These are phyloP conservation scores for Erythrobasidium hasegawianum DNA, from an alignment of 1,284 basidiomycete species.

Conservation along the genomic window DNA sequence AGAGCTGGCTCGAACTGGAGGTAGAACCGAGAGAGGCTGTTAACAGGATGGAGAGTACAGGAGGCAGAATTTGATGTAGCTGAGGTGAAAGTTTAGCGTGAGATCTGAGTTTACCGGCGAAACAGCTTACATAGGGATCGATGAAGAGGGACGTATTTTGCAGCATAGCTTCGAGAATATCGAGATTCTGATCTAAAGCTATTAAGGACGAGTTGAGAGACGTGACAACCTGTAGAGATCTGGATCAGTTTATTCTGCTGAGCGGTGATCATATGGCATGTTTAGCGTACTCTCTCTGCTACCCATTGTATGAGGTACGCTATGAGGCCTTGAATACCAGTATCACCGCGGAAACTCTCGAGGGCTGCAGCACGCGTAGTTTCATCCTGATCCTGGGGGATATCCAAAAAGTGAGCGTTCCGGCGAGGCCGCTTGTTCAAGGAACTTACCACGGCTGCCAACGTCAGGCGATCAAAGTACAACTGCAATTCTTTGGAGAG, in stretches of 20 bases:
- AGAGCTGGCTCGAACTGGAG: constrained; percentile 44
- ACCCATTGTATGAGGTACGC: constrained; percentile 95
- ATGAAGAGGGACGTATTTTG: constrained; percentile 86
- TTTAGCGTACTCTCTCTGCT: constrained; percentile 69
- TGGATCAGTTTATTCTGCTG: neutral
- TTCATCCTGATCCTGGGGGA: constrained; percentile 49
- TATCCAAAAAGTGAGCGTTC: no score
- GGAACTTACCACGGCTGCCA: constrained; percentile 71
- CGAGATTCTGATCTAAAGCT: constrained; percentile 70
- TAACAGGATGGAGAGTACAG: constrained; percentile 71
- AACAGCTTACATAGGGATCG: constrained; percentile 78
- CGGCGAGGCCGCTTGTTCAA: no score
- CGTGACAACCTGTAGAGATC: constrained; percentile 6
- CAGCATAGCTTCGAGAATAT: constrained; percentile 73
- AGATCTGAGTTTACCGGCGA: no score
- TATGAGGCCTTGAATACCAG: constrained; percentile 87
- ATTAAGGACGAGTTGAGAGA: constrained; percentile 57
- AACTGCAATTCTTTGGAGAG: constrained; percentile 91
- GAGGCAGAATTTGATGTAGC: constrained; percentile 93
- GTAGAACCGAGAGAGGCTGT: constrained; percentile 56
- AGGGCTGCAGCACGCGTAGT: constrained; percentile 77
- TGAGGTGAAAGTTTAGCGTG: no score
- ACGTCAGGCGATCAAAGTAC: constrained; percentile 88
- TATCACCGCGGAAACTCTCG: constrained; percentile 80
- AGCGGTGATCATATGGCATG: constrained; percentile 39